Percentiles rank a stretch among this genome's conserved stretches.
These are phyloP conservation scores for Fibroporia radiculosa DNA, from an alignment of 768 basidiomycete species.

Conservation along the genomic window DNA sequence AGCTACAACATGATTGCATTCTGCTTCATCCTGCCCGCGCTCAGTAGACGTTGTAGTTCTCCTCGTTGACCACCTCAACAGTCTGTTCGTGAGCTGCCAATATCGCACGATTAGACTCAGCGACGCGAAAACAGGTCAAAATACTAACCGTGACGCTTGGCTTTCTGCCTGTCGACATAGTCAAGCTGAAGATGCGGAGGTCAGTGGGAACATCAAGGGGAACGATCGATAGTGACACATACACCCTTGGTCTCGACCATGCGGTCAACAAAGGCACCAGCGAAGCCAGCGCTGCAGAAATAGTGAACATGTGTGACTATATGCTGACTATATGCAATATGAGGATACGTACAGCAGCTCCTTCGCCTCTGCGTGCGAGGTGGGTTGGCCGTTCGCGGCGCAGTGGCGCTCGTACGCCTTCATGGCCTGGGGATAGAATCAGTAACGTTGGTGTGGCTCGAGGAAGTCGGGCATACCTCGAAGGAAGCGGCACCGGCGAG, in stretches of 20 bases:
- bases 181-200: constrained; percentile 28
- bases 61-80: not conserved
- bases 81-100: not conserved
- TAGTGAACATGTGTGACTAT: constrained; percentile 1
- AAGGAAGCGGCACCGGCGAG: constrained; percentile 61
- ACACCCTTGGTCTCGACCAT: constrained; percentile 53
- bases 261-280: constrained; percentile 46
- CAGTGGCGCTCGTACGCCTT: constrained; percentile 56
- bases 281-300: constrained; percentile 40
- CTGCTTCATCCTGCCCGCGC: not conserved
- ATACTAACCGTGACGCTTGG: constrained; percentile 23
- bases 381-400: constrained; percentile 39
- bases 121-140: not conserved
- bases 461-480: constrained; percentile 31
- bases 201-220: not conserved
- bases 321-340: not conserved
- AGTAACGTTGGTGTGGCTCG: not conserved
- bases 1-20: not conserved
- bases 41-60: not conserved
- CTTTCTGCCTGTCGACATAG: constrained; percentile 35
- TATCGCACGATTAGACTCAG: not conserved
- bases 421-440: constrained; percentile 36
- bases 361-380: constrained; percentile 47
- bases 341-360: constrained; percentile 34
- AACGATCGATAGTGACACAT: constrained; percentile 12